phyloP scores from a whole-genome alignment of 2,329 filamentous ascomycete genomes.

The Penicillium sp. region DNA sequence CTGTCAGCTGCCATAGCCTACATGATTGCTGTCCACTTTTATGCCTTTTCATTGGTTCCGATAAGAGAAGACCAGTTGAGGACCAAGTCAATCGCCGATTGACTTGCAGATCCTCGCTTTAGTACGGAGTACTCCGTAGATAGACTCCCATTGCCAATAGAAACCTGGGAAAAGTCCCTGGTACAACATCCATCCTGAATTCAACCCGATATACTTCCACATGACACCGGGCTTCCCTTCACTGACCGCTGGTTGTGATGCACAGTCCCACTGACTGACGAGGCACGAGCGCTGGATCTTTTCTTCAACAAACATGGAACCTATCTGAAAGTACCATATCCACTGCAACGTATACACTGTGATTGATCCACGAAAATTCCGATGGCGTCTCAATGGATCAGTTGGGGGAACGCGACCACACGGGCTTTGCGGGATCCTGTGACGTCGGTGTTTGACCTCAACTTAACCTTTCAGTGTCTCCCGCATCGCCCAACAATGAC shows the following conservation, averaged over 20 bases:
- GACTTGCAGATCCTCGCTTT: too few relatives aligned
- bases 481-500: constrained; percentile 9
- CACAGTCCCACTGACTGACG: too few relatives aligned
- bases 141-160: constrained; percentile 1
- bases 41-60: too few relatives aligned
- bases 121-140: too few relatives aligned
- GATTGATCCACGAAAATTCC: too few relatives aligned
- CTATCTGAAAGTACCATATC: too few relatives aligned
- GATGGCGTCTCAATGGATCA: constrained; percentile 1
- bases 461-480: constrained; percentile 1
- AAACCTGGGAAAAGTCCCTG: background rate
- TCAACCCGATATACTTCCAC: background rate
- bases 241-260: constrained; percentile 5
- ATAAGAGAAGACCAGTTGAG: too few relatives aligned
- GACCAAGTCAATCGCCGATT: constrained; percentile 4
- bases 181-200: background rate
- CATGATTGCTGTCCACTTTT: too few relatives aligned
- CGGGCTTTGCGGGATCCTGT: constrained; percentile 1
- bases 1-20: too few relatives aligned
- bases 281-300: too few relatives aligned
- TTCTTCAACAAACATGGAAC: too few relatives aligned
- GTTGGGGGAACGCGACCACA: background rate
- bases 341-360: too few relatives aligned
- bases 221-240: background rate
- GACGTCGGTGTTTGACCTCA: constrained; percentile 1